Evolutionary conservation across 495 filamentous ascomycete species (phyloP), one percentile per base, ranked within the genome.

Genomic region (Xylaria longipes): DNA sequence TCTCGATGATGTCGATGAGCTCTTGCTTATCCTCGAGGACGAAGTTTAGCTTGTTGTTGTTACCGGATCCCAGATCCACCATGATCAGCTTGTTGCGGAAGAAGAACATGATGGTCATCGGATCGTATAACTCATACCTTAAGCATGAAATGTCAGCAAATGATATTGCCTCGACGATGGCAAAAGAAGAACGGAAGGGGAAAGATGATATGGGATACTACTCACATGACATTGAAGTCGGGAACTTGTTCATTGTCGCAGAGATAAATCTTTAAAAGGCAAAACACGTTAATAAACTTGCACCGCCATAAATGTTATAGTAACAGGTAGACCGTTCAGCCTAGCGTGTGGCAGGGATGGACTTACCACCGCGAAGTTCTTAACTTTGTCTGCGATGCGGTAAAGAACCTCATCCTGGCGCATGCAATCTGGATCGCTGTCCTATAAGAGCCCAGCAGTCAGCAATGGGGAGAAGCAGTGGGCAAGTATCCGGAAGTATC

Each of bases 11-110:
- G 82, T 98, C 97, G 75, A 99, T 98, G 77, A 99, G 82, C 83
- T 99, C 96, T 81, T 99, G 96, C 83, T 99, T 98, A 78, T 99
- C 96, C 82, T 98, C 96, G 68, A 98, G 82, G 48, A 98, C 94
- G 90, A 93, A 98, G 82, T 98, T 98, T 76, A 97, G 86, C 67
- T 80, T 80, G 82, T 99, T 98, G 81, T 99, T 99, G 83, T 99
- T 97, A 75, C 96, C 96, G 6, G 97, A 98, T 15, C 96, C 95
- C 73, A 97, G 96, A 89, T 98, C 96, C 80, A 92, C 95, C 93
- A 97, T 96, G 91, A 99, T 98, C 81, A 98, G 94, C 82, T 98
- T 98, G 80, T 98, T 98, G 60, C 96, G 89, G 83, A 95, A 99
- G 87, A 98, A 99, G 87, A 96, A 97, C 88, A 92, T 92, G 71